phyloP scores from a whole-genome alignment of 2,329 filamentous ascomycete species.

The Penicillium sp. region DNA sequence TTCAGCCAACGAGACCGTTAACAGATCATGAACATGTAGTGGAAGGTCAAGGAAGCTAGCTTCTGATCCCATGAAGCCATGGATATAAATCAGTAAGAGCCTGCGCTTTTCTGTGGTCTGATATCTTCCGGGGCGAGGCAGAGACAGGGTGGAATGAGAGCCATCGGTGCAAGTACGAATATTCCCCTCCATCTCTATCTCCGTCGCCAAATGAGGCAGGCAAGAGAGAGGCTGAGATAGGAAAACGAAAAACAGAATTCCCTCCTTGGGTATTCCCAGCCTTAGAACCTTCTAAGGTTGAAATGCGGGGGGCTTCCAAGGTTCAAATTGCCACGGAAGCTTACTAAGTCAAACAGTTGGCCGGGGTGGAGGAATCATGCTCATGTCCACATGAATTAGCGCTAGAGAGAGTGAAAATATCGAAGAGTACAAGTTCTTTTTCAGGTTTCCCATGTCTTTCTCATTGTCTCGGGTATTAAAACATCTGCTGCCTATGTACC shows the following conservation, averaged over 20 bases:
- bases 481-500: too few species aligned
- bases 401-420: not conserved
- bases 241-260: constrained; percentile 7
- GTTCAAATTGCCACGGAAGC: not conserved
- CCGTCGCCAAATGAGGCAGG: not conserved
- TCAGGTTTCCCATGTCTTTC: too few species aligned
- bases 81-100: constrained; percentile 72
- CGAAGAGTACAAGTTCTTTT: not conserved
- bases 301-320: too few species aligned
- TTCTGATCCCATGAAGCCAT: constrained; percentile 84
- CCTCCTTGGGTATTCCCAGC: not conserved
- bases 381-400: not conserved
- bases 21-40: constrained; percentile 69
- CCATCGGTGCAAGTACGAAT: constrained; percentile 3
- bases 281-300: not conserved
- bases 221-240: not conserved
- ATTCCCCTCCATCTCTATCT: constrained; percentile 12
- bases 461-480: not conserved
- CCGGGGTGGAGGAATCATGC: too few species aligned
- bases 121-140: constrained; percentile 5
- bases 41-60: constrained; percentile 82
- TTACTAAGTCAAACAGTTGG: not conserved
- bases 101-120: constrained; percentile 32
- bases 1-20: constrained; percentile 58
- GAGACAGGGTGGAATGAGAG: constrained; percentile 12